Conservation (phyloP, 2,329 filamentous ascomycete genomes). For the Piedraia hortae region DNA sequence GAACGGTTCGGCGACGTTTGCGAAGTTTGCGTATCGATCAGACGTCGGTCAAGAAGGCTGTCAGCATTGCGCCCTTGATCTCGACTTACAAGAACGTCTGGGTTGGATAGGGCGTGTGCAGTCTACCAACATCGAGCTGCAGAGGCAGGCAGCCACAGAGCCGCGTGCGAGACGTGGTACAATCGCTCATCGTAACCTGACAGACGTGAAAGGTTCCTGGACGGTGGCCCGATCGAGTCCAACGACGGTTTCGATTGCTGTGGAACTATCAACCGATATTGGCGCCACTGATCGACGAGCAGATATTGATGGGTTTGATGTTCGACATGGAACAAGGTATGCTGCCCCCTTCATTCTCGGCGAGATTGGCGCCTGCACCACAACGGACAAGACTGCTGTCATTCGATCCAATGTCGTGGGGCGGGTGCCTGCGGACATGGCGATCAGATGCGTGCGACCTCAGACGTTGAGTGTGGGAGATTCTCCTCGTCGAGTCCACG, state of each 20-base stretch:
- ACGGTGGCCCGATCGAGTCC: not conserved
- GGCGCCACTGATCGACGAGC: not conserved
- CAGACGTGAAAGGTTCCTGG: not conserved
- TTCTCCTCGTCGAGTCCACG: no score
- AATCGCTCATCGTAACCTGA: not conserved
- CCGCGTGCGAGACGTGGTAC: not conserved
- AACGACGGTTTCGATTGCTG: not conserved
- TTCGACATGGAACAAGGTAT: conserved; percentile 12
- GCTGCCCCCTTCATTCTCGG: conserved; percentile 3
- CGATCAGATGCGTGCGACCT: conserved; percentile 1
- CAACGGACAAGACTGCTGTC: no score
- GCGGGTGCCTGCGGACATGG: conserved; percentile 8
- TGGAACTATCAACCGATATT: not conserved
- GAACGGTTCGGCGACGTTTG: no score
- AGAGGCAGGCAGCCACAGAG: not conserved
- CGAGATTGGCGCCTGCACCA: not conserved
- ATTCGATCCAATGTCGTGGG: conserved; percentile 2
- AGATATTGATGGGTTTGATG: conserved; percentile 5
- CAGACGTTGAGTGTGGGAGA: no score
- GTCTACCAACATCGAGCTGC: not conserved
- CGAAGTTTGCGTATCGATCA: no score
- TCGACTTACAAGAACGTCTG: no score
- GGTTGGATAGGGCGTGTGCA: no score
- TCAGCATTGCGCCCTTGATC: no score
- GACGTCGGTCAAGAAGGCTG: no score